phyloP scores from a whole-genome alignment of 2,329 filamentous ascomycete genomes.

The Scleromitrula shiraiana region DNA sequence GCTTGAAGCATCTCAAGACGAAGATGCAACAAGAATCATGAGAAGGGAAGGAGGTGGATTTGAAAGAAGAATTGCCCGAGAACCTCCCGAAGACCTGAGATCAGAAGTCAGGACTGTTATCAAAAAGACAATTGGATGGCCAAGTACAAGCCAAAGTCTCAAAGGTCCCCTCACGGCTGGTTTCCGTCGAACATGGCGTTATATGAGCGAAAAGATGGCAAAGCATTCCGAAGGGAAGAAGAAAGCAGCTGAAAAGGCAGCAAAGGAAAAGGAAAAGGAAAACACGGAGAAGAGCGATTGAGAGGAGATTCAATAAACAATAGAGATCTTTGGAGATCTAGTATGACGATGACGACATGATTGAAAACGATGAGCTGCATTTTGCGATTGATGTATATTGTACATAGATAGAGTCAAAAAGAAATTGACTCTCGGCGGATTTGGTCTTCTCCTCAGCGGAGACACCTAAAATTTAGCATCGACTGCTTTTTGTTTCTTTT shows the following conservation, averaged over 20 bases:
- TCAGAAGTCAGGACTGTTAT: constrained; percentile 68
- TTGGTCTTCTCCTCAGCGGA: too few species aligned
- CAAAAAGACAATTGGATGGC: constrained; percentile 84
- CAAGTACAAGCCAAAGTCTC: constrained; percentile 76
- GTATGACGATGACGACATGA: too few species aligned
- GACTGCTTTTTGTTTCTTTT: too few species aligned
- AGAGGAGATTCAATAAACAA: too few species aligned
- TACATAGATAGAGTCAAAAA: too few species aligned
- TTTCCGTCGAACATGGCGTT: constrained; percentile 58
- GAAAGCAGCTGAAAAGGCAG: constrained; percentile 16
- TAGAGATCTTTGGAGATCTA: too few species aligned
- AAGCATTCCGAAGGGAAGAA: constrained; percentile 43
- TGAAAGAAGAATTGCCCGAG: constrained; percentile 72
- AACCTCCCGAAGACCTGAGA: constrained; percentile 58
- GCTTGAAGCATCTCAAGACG: constrained; percentile 68
- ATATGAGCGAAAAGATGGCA: constrained; percentile 71
- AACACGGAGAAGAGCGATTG: background rate
- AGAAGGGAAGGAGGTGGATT: constrained; percentile 75
- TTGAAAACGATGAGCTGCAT: too few species aligned
- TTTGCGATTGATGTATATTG: too few species aligned
- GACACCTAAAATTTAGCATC: too few species aligned
- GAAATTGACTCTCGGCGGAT: too few species aligned
- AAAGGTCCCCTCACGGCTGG: constrained; percentile 82
- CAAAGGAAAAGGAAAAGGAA: too few species aligned
- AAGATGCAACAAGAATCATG: constrained; percentile 59